Base-by-base conservation (phyloP, 2,329 filamentous ascomycete genomes). In the Fusarium sp. region DNA sequence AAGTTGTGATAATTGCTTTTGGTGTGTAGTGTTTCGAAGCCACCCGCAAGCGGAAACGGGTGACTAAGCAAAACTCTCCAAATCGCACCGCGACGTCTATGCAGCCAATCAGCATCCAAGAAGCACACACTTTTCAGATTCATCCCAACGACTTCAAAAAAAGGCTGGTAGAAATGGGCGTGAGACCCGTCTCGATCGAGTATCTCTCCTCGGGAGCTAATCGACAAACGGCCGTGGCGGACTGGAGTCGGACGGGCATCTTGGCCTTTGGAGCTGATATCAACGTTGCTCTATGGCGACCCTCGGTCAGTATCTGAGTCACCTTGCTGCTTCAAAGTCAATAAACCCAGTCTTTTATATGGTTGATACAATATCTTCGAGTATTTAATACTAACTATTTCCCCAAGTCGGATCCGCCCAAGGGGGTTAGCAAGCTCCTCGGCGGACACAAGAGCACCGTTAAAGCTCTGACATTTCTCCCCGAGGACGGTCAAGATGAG, bases 191-290 rank as follows among this genome's bases (percentile, higher is more conserved):
- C 26, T 76, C 75, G 26, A 72, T 79, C 64, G 77, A 81, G 61
- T 87, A 88, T 67, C 75, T 95, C 67, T 89, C 92, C 42, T 88
- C 89, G 62, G 95, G 95, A 59, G 94, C 92, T 42, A 99, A 98
- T 76, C 85, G 94, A 70, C 92, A 98, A 71, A 91, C 94, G 15
- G 88, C 90, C 13, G 91, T 92, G 26, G 93, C 94, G 26, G 94
- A 98, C 78, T 99, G 95, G 95, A 88, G 91, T 73, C 73, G 78
- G 19, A 79, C 83, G 63, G 91, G 90, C 9, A 74, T 93, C 40
- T 81, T 99, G 50, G 95, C 93, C 28, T 99, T 92, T 79, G 95
- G 95, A 29, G 90, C 93, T 8, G 92, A 96, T 76, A 88, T 89
- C 68, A 95, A 95, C 77, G 85, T 99, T 69, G 94, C 93, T 39